Conservation (phyloP, 225 moss, liverwort and hornwort genomes). For the Polytrichum commune region DNA sequence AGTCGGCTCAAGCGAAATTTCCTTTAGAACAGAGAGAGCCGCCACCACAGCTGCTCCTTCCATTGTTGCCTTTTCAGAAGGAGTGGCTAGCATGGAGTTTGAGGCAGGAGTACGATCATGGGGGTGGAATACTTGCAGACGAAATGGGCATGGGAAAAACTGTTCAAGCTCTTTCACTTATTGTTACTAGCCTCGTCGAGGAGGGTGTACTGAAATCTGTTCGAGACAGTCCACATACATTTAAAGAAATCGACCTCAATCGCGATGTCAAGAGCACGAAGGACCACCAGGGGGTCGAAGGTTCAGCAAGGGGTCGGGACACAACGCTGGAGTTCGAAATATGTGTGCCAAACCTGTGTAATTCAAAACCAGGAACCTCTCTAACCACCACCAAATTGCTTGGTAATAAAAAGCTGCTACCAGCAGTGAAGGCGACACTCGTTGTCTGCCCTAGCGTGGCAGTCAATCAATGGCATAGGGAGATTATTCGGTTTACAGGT, state of each 20-base stretch:
- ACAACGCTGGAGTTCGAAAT: not conserved
- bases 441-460: slow-evolving; percentile 64
- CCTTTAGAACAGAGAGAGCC: slow-evolving; percentile 36
- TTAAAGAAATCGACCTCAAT: not conserved
- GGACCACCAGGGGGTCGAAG: slow-evolving; percentile 4
- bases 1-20: slow-evolving; percentile 5
- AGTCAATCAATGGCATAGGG: slow-evolving; percentile 58
- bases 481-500: slow-evolving; percentile 44
- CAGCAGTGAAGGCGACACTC: slow-evolving; percentile 47
- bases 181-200: slow-evolving; percentile 33
- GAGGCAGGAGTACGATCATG: slow-evolving; percentile 41
- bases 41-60: slow-evolving; percentile 45
- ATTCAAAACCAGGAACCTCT: not conserved
- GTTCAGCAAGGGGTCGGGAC: not conserved
- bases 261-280: not conserved
- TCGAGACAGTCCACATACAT: not conserved
- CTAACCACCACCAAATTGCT: not conserved
- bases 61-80: slow-evolving; percentile 61
- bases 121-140: slow-evolving; percentile 65
- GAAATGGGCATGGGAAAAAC: slow-evolving; percentile 82
- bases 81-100: slow-evolving; percentile 71
- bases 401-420: slow-evolving; percentile 7
- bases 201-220: not conserved
- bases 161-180: slow-evolving; percentile 62
- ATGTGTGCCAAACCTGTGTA: not conserved